These are phyloP conservation scores for Pyrus communis DNA, from an alignment of 306 rosid genomes.

Conservation along the genomic window DNA sequence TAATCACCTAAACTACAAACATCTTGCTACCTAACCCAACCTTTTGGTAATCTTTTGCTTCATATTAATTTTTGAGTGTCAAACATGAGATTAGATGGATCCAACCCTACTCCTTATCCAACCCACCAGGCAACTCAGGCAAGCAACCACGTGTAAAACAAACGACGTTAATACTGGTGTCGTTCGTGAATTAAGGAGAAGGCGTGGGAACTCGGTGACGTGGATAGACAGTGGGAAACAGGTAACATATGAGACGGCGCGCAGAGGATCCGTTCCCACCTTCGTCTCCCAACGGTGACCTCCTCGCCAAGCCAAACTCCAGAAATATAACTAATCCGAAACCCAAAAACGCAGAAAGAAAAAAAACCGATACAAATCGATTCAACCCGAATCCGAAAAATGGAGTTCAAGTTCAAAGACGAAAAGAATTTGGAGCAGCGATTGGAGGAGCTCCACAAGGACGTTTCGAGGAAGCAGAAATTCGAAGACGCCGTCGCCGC, in stretches of 20 bases:
- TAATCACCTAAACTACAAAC: no score
- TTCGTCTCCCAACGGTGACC: conserved; percentile 23
- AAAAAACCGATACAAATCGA: not conserved
- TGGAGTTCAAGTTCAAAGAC: conserved; percentile 1
- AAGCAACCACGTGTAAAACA: not conserved
- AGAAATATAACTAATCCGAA: not conserved
- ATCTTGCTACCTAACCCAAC: no score
- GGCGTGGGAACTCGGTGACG: not conserved
- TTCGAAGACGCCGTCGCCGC: conserved; percentile 65
- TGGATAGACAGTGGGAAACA: not conserved
- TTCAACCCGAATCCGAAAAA: not conserved
- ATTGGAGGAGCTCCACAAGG: conserved; percentile 69
- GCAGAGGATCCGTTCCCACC: not conserved
- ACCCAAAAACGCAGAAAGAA: not conserved
- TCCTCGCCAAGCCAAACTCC: conserved; percentile 27
- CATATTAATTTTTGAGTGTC: no score
- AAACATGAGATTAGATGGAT: not conserved
- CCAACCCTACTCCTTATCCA: not conserved
- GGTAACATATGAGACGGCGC: not conserved
- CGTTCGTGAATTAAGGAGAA: not conserved
- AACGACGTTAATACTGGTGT: not conserved
- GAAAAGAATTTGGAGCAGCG: conserved; percentile 37
- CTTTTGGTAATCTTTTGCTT: no score
- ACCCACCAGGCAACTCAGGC: no score
- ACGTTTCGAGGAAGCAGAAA: conserved; percentile 60